Base-by-base conservation (phyloP, 768 basidiomycete species). In the Termitomyces sp. region DNA sequence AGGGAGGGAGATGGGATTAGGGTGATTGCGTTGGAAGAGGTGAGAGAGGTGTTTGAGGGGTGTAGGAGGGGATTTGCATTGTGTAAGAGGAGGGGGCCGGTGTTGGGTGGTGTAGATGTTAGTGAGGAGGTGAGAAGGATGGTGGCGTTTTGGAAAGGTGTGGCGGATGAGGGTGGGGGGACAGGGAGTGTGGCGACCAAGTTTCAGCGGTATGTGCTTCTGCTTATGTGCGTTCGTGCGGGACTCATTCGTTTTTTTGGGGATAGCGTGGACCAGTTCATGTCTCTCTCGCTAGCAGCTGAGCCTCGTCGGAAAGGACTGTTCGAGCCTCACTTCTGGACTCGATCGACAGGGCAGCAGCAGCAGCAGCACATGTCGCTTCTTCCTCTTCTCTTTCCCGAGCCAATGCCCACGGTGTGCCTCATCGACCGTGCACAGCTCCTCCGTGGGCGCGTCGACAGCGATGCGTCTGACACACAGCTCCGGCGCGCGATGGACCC, bases 301-400 rank as follows among this genome's bases (percentile, higher is more conserved):
- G 91, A 93, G 63, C 84, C 89, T 7, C 80, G 85, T 21, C 77
- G 85, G n/a, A 85, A 80, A 66, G 87, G 88, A 8, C 70, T 87
- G 2, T 92, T 89, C 55, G 89, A 90, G 60, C 88, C 89, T 0
- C 82, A 86, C 62, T 90, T 86, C 70, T 92, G 89, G 89, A 73
- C 77, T 5, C 78, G 80, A 43, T 59, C 75, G 12, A 63, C 16
- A 17, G 4, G 37, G 1, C 37, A 38, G 37, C 16, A 38, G 14
- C 68, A 75, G 38, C 65, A 75, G 0, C 72, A 75, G 2, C 76
- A 75, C 44, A 74, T 82, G 34, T 78, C 80, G 1, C 73, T 86
- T 42, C 73, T 81, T 34, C 89, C 91, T 1, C 76, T 93, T 17
- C 73, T 91, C 14, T 92, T 94, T 69, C 82, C 87, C 0, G 90